Evolutionary conservation across 1,139 yeast species (phyloP), one percentile per base, ranked within the genome.

Genomic region (Diutina rugosa): DNA sequence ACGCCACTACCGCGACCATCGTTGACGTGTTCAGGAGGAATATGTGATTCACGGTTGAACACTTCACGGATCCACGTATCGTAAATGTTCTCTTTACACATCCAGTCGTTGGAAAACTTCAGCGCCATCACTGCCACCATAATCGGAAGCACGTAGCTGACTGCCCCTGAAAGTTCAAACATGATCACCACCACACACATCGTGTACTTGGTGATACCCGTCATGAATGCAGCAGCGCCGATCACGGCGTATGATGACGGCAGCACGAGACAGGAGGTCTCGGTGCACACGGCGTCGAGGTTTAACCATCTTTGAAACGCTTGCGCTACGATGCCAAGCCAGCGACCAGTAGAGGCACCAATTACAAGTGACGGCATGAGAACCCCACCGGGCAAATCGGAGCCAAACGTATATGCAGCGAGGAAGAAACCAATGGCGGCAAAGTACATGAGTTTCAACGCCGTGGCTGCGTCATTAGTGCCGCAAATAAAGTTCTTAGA

Each of bases 301-400:
- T 72, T 64, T 7, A 77, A 65, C n/a, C 69, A 65, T 14, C 66
- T 64, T 64, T 84, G 88, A 29, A 82, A 61, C 1, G 67, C 67
- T 61, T 80, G 81, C 49, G 87, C 76, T 1, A 83, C 55, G 2
- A 84, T 73, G 0, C 96, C 96, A 6, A 85, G 63, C 6, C 85
- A 69, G 56, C 96, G 69, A 0, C 95, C 95, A 9, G 79, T 70
- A 1, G 84, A 70, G 0, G 88, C 95, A 3, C 95, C 95, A 18
- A 85, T 72, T 0, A 82, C 81, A 63, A 87, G 72, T 0, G 89
- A 80, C 0, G 95, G 95, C 80, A 84, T 80, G 57, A 87, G 69
- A 3, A 87, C 74, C 0, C 95, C 95, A 2, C 93, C 90, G 0
- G 95, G 95, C 7, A 87, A 71, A 45, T 77, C 74, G 0, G 82